Evolutionary conservation across 179 eudicot species (phyloP).

Genomic region (Carnegiea gigantea): DNA sequence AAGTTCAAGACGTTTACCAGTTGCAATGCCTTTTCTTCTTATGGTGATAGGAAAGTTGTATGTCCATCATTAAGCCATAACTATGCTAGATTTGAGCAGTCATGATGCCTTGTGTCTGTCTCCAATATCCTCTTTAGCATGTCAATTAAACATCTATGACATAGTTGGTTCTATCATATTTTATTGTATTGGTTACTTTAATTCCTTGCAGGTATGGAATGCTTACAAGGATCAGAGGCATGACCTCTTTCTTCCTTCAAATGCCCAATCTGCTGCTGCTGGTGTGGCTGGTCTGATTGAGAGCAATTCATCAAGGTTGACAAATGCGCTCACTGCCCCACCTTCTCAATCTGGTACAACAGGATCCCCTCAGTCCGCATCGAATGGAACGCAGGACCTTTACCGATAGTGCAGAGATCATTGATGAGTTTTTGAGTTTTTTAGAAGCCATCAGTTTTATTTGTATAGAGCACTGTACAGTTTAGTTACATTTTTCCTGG

Average conservation of each 20-base stretch:
- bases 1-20: neutral
- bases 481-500: neutral
- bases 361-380: slow-evolving; percentile 41
- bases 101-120: neutral
- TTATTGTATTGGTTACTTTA: neutral
- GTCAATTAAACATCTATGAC: neutral
- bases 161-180: neutral
- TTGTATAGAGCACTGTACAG: slow-evolving; percentile 39
- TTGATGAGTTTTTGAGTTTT: neutral
- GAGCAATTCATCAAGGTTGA: slow-evolving; percentile 69
- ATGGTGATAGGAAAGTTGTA: no score
- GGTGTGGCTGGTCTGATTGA: slow-evolving; percentile 98
- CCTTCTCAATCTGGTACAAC: slow-evolving; percentile 46
- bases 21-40: no score
- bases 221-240: slow-evolving; percentile 98
- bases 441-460: slow-evolving; percentile 4
- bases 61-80: neutral
- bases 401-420: slow-evolving; percentile 22
- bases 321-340: slow-evolving; percentile 82
- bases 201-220: slow-evolving; percentile 73
- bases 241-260: slow-evolving; percentile 96
- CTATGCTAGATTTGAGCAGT: neutral
- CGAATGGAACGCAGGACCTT: slow-evolving; percentile 48
- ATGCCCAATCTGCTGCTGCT: slow-evolving; percentile 96
- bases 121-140: neutral